Percentiles rank a stretch among this genome's conserved stretches.
Evolutionary conservation across 2,329 filamentous ascomycete genomes (phyloP).

Genomic region (Curvularia sp.): DNA sequence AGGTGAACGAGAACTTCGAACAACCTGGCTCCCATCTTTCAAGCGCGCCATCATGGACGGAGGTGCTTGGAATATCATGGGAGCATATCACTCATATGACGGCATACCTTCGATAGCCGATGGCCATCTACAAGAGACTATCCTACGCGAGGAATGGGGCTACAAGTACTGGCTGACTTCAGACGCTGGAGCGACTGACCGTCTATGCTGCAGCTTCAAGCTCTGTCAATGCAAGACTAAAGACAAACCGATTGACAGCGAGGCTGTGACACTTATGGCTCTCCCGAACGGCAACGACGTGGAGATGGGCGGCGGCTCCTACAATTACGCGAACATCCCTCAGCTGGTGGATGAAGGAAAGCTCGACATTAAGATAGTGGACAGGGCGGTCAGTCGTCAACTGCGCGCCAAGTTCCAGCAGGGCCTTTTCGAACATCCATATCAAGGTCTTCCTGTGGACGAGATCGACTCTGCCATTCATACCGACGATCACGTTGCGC

Average conservation of each 20-base stretch:
- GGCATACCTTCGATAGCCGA: conserved; percentile 73
- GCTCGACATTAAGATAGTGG: conserved; percentile 65
- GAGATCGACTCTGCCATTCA: conserved; percentile 68
- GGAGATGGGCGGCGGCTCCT: conserved; percentile 79
- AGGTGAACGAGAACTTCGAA: conserved; percentile 63
- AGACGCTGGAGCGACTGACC: conserved; percentile 75
- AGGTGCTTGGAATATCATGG: conserved; percentile 74
- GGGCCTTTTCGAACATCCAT: conserved; percentile 76
- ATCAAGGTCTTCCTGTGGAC: conserved; percentile 63
- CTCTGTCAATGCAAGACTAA: conserved; percentile 62
- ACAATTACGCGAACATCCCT: conserved; percentile 71
- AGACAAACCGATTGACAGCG: conserved; percentile 65
- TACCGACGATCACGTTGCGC: conserved; percentile 63
- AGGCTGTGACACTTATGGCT: conserved; percentile 68
- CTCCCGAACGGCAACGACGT: conserved; percentile 74
- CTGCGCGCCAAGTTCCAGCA: conserved; percentile 72
- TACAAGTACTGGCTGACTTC: conserved; percentile 73
- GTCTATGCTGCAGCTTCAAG: conserved; percentile 69
- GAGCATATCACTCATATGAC: conserved; percentile 77
- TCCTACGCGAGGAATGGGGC: conserved; percentile 74
- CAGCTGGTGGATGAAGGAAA: conserved; percentile 68
- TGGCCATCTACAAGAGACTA: conserved; percentile 68
- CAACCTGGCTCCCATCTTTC: conserved; percentile 65
- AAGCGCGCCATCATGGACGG: conserved; percentile 75
- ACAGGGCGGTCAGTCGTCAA: conserved; percentile 70